Evolutionary conservation across 495 filamentous ascomycete species (phyloP), one percentile per base, ranked within the genome.

Genomic region (Penicillium odoratum): DNA sequence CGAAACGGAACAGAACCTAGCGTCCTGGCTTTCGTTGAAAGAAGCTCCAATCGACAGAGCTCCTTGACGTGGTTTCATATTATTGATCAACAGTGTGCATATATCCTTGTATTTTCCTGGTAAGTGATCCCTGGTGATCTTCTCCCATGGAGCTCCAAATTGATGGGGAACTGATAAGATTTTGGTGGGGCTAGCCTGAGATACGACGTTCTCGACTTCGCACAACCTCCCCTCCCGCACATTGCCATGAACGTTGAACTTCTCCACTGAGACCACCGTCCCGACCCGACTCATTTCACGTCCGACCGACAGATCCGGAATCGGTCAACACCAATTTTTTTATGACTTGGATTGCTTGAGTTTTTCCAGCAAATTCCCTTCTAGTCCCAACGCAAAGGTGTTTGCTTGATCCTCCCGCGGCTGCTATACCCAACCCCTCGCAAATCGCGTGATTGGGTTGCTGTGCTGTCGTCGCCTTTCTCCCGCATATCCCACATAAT

Each of bases 191-290:
- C 55, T 42, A 67, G 64, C 29, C 30, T 58, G 49, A 55, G 55
- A 61, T 61, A 53, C 58, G 56, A 46, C 54, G 51, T 58, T 64
- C 51, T 63, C 58, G 57, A 60, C 57, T 62, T 69, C 74, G 72
- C 72, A 75, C 74, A 77, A 71, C 67, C 58, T 67, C 64, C 64
- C 58, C 65, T 71, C 66, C 69, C 69, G 67, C 72, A 74, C 59
- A 65, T 57, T 75, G 63, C 60, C 62, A 74, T 76, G 69, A 67
- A 60, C 63, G 50, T 64, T 62, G 62, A 57, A 56, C 57, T 67
- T 71, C 62, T 61, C 61, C 56, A 58, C 57, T 63, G 46, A 59
- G 33, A 53, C 52, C 31, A 25, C 16, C 33, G 9, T 51, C 40
- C 10, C 52, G n/a, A 38, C 36, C 56, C 52, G 8, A 29, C 40